A percentile compares a stretch with the other conserved stretches of the same genome.
These are phyloP conservation scores for Hippophae gyantsensis DNA, from an alignment of 306 rosid species.

Conservation along the genomic window DNA sequence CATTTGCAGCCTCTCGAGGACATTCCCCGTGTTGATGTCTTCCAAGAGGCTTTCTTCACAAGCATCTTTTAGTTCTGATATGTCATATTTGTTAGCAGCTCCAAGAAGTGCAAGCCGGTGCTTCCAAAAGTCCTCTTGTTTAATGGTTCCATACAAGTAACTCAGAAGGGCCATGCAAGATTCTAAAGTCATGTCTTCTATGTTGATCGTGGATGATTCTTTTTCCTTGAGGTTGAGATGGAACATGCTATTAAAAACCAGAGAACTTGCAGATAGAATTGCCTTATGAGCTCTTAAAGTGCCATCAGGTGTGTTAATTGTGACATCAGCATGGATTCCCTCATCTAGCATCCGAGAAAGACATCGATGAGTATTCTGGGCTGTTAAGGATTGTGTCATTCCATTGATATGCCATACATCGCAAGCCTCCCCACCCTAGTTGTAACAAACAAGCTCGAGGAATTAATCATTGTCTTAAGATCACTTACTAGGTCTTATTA, in stretches of 20 bases:
- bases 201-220: conserved; percentile 61
- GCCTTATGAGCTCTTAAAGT: conserved; percentile 77
- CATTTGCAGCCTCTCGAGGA: conserved; percentile 71
- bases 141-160: conserved; percentile 75
- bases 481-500: too few species aligned
- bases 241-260: conserved; percentile 79
- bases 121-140: conserved; percentile 65
- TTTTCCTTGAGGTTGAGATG: conserved; percentile 70
- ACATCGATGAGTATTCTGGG: conserved; percentile 44
- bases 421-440: conserved; percentile 57
- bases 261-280: conserved; percentile 75
- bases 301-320: conserved; percentile 53
- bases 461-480: too few species aligned
- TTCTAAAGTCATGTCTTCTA: conserved; percentile 68
- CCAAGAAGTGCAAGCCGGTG: conserved; percentile 70
- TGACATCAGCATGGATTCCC: conserved; percentile 63
- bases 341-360: conserved; percentile 84
- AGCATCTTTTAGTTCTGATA: conserved; percentile 49
- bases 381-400: conserved; percentile 33
- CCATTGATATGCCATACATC: conserved; percentile 62
- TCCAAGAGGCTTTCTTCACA: conserved; percentile 88
- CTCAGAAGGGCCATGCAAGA: conserved; percentile 57
- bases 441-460: not conserved
- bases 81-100: conserved; percentile 71
- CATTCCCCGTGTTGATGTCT: conserved; percentile 62